phyloP scores from a whole-genome alignment of 768 basidiomycete genomes.

The Tulasnella sp. region DNA sequence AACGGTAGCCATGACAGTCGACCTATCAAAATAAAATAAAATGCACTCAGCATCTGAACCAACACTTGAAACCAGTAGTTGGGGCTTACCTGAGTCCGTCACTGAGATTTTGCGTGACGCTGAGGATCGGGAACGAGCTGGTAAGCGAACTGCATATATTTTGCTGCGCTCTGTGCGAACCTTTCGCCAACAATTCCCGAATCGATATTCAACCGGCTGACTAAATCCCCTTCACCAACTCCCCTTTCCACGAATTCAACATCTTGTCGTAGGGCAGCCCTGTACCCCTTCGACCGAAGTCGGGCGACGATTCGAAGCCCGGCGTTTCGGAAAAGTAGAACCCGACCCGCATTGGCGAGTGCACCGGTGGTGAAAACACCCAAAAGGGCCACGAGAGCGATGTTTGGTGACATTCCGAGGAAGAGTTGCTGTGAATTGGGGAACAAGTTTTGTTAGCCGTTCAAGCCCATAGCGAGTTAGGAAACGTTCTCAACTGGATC shows the following conservation, averaged over 20 bases:
- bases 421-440: conserved; percentile 63
- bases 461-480: background rate
- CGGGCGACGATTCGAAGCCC: conserved; percentile 93
- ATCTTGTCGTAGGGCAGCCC: conserved; percentile 84
- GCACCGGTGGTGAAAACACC: conserved; percentile 86
- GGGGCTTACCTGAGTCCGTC: conserved; percentile 50
- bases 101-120: conserved; percentile 52
- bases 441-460: conserved; percentile 15
- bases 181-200: conserved; percentile 93
- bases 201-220: conserved; percentile 88
- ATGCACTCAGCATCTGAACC: background rate
- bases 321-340: conserved; percentile 82
- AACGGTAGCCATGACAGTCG: conserved; percentile 90
- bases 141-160: background rate
- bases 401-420: conserved; percentile 73
- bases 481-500: conserved; percentile 59
- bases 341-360: conserved; percentile 78
- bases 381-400: conserved; percentile 76
- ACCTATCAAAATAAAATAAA: conserved; percentile 55
- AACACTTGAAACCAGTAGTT: background rate
- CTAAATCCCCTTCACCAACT: conserved; percentile 86
- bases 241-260: conserved; percentile 85
- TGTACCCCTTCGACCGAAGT: conserved; percentile 78
- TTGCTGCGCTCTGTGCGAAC: conserved; percentile 46
- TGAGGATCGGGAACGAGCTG: conserved; percentile 27